Evolutionary conservation across 1,139 yeast species (phyloP), one percentile per base, ranked within the genome.

Genomic region (Lodderomyces margitis): DNA sequence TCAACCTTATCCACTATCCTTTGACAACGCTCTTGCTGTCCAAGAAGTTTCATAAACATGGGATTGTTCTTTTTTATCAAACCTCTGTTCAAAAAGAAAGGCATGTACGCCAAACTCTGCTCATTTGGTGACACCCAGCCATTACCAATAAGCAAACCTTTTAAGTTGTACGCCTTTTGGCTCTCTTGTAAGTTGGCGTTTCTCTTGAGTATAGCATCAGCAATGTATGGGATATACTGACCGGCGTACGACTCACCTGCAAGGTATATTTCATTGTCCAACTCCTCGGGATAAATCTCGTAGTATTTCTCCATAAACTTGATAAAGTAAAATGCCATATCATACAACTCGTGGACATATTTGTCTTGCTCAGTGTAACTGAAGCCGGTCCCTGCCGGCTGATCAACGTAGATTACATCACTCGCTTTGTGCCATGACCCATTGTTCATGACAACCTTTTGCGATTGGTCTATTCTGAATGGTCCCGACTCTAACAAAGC

Each of bases 241-340:
- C 99, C 99, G 1, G 98, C 98, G 65, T 83, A 94, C 52, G 96
- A 87, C 64, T 92, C 98, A 20, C 99, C 99, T 0, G 96, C 95
- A 38, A 92, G 61, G 51, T 80, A 81, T 4, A 92, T 66, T 27
- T 87, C 86, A 48, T 86, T 81, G 11, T 58, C 57, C 10, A 64
- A 52, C 50, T 87, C 89, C 40, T 84, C 82, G 0, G 97, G 96
- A 59, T 92, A 92, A 4, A 82, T 56, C 44, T 74, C 70, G 52
- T 75, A 83, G 62, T 82, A 94, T 50, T 76, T 73, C 28, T 78
- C 75, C 56, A 94, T 57, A 58, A 92, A 92, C 7, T 57, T 57
- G 44, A 85, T 54, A 50, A 91, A 82, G 53, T 87, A 84, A 21
- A 59, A 61, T 0, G 83, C 78, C 3, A 84, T 76, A 27, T 76